Evolutionary conservation across 2,329 filamentous ascomycete species (phyloP), one percentile per base, ranked within the genome.

Genomic region (Sporothrix dimorphospora): DNA sequence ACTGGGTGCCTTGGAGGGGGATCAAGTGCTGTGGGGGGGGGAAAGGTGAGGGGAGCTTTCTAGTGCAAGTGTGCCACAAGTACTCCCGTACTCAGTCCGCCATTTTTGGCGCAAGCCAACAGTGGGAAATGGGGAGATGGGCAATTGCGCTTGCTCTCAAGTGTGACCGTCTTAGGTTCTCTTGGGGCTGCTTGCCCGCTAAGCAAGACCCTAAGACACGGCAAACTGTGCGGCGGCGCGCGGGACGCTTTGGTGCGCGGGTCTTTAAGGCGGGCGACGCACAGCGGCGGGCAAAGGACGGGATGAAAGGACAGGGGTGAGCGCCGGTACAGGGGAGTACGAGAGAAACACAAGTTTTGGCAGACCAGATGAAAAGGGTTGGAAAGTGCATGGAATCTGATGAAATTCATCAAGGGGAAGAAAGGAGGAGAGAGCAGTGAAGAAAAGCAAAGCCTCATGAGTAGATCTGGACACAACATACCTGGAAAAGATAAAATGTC

Each of bases 1-100:
- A 19, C 9, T n/a, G 16, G 21, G 8, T n/a, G 38, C n/a, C 14
- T 51, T 42, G 63, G 19, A 42, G 40, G 61, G n/a, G 69, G 24
- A 34, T 21, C 51, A 27, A 42, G n/a, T n/a, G n/a, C n/a, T n/a
- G n/a, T n/a, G n/a, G n/a, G n/a, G n/a, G n/a, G n/a, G n/a, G n/a
- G n/a, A n/a, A n/a, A n/a, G n/a, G n/a, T 51, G 55, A 51, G 65
- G 53, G 42, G 40, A 71, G 61, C 61, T 71, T 72, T 72, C 34
- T 72, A 72, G 66, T 59, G 71, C 57, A 40, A 61, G 34, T 4
- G 55, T 40, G 55, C 55, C 55, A 59, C 55, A 38, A 34, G 30
- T 34, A 34, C 6, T n/a, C n/a, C n/a, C n/a, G n/a, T 34, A 34
- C 30, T 19, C 34, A 12, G 4, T 4, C 27, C 21, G 59, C 59